A percentile compares a stretch with the other conserved stretches of the same genome.
Evolutionary conservation across 2,329 filamentous ascomycete genomes (phyloP).

Genomic region (Samsoniella hepiali): DNA sequence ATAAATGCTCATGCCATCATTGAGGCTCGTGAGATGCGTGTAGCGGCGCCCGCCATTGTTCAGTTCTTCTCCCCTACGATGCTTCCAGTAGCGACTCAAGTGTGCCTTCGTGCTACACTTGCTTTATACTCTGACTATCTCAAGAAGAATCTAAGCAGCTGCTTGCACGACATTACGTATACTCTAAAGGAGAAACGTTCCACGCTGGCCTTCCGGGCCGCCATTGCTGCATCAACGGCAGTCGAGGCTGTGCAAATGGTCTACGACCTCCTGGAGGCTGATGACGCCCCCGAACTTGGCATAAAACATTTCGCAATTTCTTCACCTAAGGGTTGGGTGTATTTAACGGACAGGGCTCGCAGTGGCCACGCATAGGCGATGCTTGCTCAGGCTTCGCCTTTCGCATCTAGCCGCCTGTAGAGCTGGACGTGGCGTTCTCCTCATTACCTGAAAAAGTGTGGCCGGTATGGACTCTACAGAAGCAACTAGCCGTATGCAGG

Average conservation of each 20-base stretch:
- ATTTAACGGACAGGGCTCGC: constrained; percentile 32
- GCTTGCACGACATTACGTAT: background rate
- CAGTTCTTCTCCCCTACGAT: background rate
- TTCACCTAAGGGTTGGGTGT: constrained; percentile 19
- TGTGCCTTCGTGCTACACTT: background rate
- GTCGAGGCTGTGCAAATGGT: background rate
- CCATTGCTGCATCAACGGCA: background rate
- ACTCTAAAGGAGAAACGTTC: background rate
- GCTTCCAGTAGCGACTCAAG: background rate
- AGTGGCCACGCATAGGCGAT: constrained; percentile 31
- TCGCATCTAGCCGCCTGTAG: background rate
- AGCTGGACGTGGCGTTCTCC: background rate
- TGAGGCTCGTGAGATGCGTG: background rate
- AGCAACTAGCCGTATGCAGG: constrained; percentile 21
- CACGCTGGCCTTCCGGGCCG: background rate
- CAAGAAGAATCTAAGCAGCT: background rate
- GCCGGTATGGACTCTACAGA: constrained; percentile 24
- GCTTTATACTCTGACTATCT: background rate
- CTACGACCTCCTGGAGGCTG: background rate
- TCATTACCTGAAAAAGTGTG: constrained; percentile 17
- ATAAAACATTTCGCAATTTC: background rate
- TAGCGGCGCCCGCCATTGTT: background rate
- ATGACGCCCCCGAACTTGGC: background rate
- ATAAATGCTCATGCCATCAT: constrained; percentile 37
- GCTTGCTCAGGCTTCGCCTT: constrained; percentile 19